Evolutionary conservation across 345 rosid species (phyloP), one percentile per base, ranked within the genome.

Genomic region (Erucastrum elatum): DNA sequence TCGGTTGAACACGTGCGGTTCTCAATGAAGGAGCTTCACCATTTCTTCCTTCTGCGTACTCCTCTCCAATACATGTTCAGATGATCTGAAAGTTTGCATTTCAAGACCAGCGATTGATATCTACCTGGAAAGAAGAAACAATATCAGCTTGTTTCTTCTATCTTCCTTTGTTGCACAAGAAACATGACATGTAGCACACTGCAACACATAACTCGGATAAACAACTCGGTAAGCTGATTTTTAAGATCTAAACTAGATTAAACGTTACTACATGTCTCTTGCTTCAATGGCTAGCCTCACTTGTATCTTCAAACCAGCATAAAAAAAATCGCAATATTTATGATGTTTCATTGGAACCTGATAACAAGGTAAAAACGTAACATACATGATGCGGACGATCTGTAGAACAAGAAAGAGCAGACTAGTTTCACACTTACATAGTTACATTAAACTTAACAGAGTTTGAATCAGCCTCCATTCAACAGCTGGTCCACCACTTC

Each of bases 301-400:
- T 89, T 92, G 98, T 53, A 97, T 92, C 89, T 92, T 94, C 87
- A 94, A 83, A 77, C 98, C 97, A 75, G 98, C 97, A 85, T 87
- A 91, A 29, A 97, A 92, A 71, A 94, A 94, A 80, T 94, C 92
- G 86, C 97, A 91, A 76, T 92, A 90, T 84, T 90, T 94, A 84
- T 92, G 97, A 13, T 88, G 88, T 74, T 87, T 87, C 98, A 92
- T 92, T 31, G 97, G 94, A 63, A 86, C 86, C 98, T 21, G 21
- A 64, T 53, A 35, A 80, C 72, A 68, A 60, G 15, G 30, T 59
- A 16, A 35, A 37, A 17, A 41, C 67, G 39, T 44, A 29, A 58
- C 25, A 61, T 35, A 60, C 21, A 72, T 21, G 30, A 15, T 6
- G 72, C 26, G 0, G 4, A 70, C 8, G 16, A n/a, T 21, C 21